Percentiles rank a stretch among this genome's conserved stretches.
phyloP scores from a whole-genome alignment of 176 grass and related monocot genomes.

The Cocos nucifera region DNA sequence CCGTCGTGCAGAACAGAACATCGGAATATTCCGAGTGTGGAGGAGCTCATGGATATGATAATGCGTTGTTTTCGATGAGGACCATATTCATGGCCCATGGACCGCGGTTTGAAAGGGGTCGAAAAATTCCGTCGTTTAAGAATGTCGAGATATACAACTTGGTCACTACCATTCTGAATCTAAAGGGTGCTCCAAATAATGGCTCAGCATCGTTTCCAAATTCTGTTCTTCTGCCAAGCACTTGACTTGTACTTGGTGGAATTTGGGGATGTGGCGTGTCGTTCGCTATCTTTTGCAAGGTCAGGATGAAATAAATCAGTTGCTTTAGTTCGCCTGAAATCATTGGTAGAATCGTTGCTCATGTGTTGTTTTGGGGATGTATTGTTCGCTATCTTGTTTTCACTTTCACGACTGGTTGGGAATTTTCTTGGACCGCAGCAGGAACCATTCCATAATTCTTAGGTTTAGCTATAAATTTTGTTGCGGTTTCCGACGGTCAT shows the following conservation, averaged over 20 bases:
- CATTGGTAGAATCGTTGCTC: no score
- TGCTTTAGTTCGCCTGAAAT: no score
- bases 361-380: no score
- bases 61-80: not conserved
- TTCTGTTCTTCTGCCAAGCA: conserved; percentile 43
- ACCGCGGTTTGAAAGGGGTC: conserved; percentile 52
- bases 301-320: no score
- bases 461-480: no score
- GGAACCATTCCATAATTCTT: no score
- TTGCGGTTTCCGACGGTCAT: no score
- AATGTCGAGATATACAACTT: conserved; percentile 93
- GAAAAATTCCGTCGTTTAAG: conserved; percentile 62
- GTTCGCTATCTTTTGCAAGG: no score
- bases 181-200: conserved; percentile 67
- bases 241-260: conserved; percentile 8
- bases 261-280: no score
- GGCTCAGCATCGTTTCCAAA: conserved; percentile 60
- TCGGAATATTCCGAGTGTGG: not conserved
- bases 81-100: conserved; percentile 20
- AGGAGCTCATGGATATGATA: not conserved
- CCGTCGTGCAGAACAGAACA: not conserved
- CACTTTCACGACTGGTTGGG: no score
- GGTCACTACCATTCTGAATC: conserved; percentile 56
- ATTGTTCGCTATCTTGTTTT: no score
- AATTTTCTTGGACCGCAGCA: no score